Percentiles rank a stretch among this genome's conserved stretches.
These are phyloP conservation scores for Stachybotrys echinatus DNA, from an alignment of 2,329 filamentous ascomycete genomes.

Conservation along the genomic window DNA sequence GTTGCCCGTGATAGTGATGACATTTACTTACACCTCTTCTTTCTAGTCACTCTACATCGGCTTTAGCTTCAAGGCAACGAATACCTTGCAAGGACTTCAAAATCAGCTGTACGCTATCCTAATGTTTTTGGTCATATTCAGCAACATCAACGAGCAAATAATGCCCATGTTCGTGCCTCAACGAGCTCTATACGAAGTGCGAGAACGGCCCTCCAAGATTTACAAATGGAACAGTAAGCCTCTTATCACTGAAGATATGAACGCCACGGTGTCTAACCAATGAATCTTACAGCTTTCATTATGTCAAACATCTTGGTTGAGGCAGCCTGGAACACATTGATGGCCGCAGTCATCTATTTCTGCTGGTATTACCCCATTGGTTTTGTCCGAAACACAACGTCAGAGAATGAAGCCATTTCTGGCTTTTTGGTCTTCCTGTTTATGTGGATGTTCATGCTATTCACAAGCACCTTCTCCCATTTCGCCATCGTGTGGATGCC, in stretches of 20 bases:
- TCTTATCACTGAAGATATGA: neutral
- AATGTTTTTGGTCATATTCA: constrained; percentile 65
- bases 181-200: constrained; percentile 61
- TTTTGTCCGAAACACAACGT: constrained; percentile 16
- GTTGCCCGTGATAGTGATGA: neutral
- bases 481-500: constrained; percentile 15
- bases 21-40: neutral
- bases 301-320: constrained; percentile 18
- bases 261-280: too few species aligned
- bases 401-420: constrained; percentile 12
- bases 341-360: constrained; percentile 17
- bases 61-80: constrained; percentile 56
- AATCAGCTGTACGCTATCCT: constrained; percentile 66
- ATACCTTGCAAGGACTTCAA: constrained; percentile 55
- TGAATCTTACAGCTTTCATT: constrained; percentile 10
- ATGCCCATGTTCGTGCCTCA: constrained; percentile 68
- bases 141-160: constrained; percentile 52
- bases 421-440: constrained; percentile 19
- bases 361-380: constrained; percentile 21
- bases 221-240: constrained; percentile 35
- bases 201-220: constrained; percentile 61
- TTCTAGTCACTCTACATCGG: constrained; percentile 53
- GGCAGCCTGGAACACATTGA: constrained; percentile 14
- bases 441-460: constrained; percentile 17
- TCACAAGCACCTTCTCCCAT: constrained; percentile 18